Conservation (phyloP, 2,329 filamentous ascomycete genomes). For the Thielaviopsis populi region DNA sequence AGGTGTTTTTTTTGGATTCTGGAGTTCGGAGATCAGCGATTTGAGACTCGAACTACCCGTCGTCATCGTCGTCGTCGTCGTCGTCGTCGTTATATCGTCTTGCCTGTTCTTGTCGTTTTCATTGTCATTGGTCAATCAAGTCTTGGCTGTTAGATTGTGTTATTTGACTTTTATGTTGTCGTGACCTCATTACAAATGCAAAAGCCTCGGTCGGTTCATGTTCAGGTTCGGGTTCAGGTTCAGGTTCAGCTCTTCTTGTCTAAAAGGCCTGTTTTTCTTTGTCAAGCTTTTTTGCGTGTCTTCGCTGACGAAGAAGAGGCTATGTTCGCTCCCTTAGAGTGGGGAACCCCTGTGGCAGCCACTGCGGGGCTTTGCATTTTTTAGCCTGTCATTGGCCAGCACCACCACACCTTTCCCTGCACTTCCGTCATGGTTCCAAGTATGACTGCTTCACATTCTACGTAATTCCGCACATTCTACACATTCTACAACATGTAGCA, state of each 20-base stretch:
- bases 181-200: too few relatives aligned
- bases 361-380: neutral
- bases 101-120: too few relatives aligned
- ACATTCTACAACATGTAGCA: too few relatives aligned
- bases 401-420: neutral
- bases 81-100: too few relatives aligned
- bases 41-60: neutral
- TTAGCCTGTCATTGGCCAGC: neutral
- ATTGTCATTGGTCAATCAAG: too few relatives aligned
- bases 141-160: too few relatives aligned
- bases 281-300: neutral
- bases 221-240: too few relatives aligned
- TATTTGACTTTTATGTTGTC: too few relatives aligned
- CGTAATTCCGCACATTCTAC: too few relatives aligned
- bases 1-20: neutral
- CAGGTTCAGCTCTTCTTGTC: neutral
- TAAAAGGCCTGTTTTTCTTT: neutral
- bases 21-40: neutral
- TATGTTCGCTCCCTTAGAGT: neutral
- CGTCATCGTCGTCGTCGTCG: too few relatives aligned
- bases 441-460: too few relatives aligned
- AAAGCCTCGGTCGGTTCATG: too few relatives aligned
- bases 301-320: neutral
- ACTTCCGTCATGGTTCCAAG: neutral
- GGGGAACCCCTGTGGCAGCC: neutral